phyloP scores from a whole-genome alignment of 2,329 filamentous ascomycete species.

The Claviceps purpurea region DNA sequence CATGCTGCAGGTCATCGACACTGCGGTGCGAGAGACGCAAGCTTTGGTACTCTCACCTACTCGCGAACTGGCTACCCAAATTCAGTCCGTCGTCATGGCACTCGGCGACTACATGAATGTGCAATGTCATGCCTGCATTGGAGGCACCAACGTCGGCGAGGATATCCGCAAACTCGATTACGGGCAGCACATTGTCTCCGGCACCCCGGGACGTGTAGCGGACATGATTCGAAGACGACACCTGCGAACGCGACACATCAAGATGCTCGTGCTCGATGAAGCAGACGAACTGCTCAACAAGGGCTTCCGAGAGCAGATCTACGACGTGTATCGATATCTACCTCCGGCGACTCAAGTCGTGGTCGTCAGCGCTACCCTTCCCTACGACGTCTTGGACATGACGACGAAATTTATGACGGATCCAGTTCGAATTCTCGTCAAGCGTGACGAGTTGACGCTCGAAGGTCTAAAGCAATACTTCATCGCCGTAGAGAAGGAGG shows the following conservation, averaged over 20 bases:
- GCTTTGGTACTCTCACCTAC: slow-evolving; percentile 92
- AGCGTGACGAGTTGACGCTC: slow-evolving; percentile 95
- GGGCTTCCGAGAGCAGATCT: slow-evolving; percentile 96
- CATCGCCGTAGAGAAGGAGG: slow-evolving; percentile 97
- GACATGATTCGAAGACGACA: slow-evolving; percentile 49
- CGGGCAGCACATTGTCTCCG: slow-evolving; percentile 93
- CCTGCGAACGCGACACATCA: slow-evolving; percentile 46
- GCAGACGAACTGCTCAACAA: slow-evolving; percentile 64
- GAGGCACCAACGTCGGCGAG: slow-evolving; percentile 93
- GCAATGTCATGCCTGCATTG: slow-evolving; percentile 96
- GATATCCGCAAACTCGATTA: slow-evolving; percentile 97
- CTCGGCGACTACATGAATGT: slow-evolving; percentile 99
- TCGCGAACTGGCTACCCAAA: slow-evolving; percentile 92
- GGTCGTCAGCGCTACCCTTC: slow-evolving; percentile 89
- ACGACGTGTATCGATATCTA: slow-evolving; percentile 95
- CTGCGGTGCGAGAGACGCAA: slow-evolving; percentile 82
- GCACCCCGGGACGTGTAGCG: slow-evolving; percentile 84
- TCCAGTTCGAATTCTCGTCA: slow-evolving; percentile 88
- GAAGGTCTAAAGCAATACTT: slow-evolving; percentile 99
- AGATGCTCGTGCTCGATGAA: slow-evolving; percentile 51
- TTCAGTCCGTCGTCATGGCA: slow-evolving; percentile 98
- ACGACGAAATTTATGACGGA: slow-evolving; percentile 99
- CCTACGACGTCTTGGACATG: slow-evolving; percentile 97
- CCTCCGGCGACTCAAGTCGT: slow-evolving; percentile 97
- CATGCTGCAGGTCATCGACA: slow-evolving; percentile 92